phyloP scores from a whole-genome alignment of 1,284 basidiomycete genomes.

The Coriolopsis trogii region DNA sequence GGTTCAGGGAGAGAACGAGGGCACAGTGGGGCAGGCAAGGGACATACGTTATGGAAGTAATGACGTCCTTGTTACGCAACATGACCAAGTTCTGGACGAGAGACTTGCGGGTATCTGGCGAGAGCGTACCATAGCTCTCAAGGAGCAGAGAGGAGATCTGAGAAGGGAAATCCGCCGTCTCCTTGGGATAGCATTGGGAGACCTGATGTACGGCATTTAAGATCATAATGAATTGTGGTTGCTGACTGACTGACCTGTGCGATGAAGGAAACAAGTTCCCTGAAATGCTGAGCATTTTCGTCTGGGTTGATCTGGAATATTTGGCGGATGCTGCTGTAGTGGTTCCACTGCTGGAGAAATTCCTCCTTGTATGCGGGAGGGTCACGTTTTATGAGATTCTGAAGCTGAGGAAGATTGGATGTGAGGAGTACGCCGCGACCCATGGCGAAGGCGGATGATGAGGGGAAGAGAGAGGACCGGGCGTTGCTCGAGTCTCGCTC shows the following conservation, averaged over 20 bases:
- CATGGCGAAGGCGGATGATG: constrained; percentile 38
- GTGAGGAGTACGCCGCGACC: constrained; percentile 66
- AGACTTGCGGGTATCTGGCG: constrained; percentile 79
- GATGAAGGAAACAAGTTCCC: constrained; percentile 86
- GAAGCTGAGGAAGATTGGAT: constrained; percentile 80
- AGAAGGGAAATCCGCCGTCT: constrained; percentile 81
- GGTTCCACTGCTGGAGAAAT: constrained; percentile 98
- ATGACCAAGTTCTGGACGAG: constrained; percentile 91
- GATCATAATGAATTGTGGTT: constrained; percentile 5
- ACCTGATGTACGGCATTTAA: constrained; percentile 49
- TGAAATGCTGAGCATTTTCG: constrained; percentile 82
- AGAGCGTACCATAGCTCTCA: constrained; percentile 71
- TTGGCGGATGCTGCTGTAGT: constrained; percentile 87
- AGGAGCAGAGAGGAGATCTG: constrained; percentile 80
- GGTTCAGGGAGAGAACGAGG: neutral
- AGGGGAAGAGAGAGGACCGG: neutral
- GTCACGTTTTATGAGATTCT: constrained; percentile 97
- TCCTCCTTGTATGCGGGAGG: constrained; percentile 93
- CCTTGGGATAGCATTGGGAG: constrained; percentile 87
- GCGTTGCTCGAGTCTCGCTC: no score
- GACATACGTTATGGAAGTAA: constrained; percentile 88
- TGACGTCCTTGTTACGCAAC: constrained; percentile 91
- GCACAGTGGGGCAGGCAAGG: constrained; percentile 7
- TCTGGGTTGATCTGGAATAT: constrained; percentile 82
- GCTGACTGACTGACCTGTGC: constrained; percentile 58